Percentiles rank a stretch among this genome's conserved stretches.
Conservation (phyloP, 1,139 yeast genomes). For the Debaryomyces coudertii region DNA sequence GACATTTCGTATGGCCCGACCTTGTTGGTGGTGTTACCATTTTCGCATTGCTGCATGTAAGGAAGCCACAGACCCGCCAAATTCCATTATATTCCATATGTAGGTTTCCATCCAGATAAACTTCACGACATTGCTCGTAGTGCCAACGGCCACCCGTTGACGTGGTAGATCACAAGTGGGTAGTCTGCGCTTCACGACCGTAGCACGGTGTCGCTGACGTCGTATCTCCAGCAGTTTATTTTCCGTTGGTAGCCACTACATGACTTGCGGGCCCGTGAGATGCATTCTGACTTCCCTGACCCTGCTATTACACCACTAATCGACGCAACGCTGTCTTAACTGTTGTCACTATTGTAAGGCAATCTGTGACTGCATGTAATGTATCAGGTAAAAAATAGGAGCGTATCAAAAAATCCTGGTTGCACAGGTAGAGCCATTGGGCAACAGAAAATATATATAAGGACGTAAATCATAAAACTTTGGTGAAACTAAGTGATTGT, state of each 20-base stretch:
- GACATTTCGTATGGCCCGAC: not conserved
- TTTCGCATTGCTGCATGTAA: not conserved
- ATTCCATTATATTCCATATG: not conserved
- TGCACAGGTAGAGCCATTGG: not conserved
- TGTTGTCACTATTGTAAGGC: not conserved
- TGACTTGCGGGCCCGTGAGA: not conserved
- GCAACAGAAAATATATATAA: constrained; percentile 4
- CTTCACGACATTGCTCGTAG: not conserved
- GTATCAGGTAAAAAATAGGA: constrained; percentile 1
- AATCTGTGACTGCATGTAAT: not conserved
- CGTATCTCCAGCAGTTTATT: too few relatives aligned
- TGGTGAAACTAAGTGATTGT: not conserved
- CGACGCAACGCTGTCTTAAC: not conserved
- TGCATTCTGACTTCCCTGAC: not conserved
- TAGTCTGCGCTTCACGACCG: not conserved
- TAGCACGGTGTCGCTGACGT: not conserved
- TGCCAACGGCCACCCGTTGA: not conserved
- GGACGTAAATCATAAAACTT: constrained; percentile 3
- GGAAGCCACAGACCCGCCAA: not conserved
- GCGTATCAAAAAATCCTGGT: constrained; percentile 3
- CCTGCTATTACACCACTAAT: not conserved
- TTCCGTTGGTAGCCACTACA: not conserved
- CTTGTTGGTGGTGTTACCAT: constrained; percentile 2
- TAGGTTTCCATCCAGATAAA: not conserved
- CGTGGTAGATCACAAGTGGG: too few relatives aligned